A percentile compares a stretch with the other conserved stretches of the same genome.
Evolutionary conservation across 2,329 filamentous ascomycete species (phyloP).

Genomic region (Fusarium newnesense): DNA sequence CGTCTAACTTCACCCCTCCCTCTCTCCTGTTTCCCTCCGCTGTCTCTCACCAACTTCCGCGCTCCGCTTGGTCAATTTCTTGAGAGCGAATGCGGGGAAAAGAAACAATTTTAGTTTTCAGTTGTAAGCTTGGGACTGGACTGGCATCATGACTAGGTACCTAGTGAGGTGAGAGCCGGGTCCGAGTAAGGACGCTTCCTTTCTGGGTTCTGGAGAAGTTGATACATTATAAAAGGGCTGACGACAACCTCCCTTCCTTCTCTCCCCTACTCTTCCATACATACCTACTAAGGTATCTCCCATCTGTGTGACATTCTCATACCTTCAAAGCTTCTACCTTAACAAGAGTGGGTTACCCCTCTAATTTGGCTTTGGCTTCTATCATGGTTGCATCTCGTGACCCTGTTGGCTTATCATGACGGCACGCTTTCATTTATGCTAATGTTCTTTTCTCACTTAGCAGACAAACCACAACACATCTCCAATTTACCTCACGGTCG

Average conservation of each 20-base stretch:
- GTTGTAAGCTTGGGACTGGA: not conserved
- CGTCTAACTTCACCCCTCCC: slow-evolving; percentile 35
- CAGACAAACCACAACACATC: not conserved
- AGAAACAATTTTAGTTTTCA: slow-evolving; percentile 19
- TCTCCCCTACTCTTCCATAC: not conserved
- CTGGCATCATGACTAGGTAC: slow-evolving; percentile 28
- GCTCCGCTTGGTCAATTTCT: slow-evolving; percentile 23
- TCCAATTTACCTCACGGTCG: slow-evolving; percentile 1
- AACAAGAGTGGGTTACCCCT: slow-evolving; percentile 23
- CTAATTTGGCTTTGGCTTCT: not conserved
- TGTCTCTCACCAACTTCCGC: slow-evolving; percentile 1
- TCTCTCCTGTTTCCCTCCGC: slow-evolving; percentile 26
- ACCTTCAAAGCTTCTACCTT: not conserved
- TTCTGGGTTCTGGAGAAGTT: slow-evolving; percentile 1
- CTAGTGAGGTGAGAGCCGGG: slow-evolving; percentile 8
- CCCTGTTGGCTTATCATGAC: slow-evolving; percentile 26
- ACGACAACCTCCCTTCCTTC: not conserved
- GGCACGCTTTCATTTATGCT: slow-evolving; percentile 5
- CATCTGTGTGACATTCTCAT: not conserved
- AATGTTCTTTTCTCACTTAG: not conserved
- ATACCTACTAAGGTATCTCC: not conserved
- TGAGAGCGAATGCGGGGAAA: slow-evolving; percentile 29
- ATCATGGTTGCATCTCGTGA: slow-evolving; percentile 10
- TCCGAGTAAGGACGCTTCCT: slow-evolving; percentile 11
- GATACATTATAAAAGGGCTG: slow-evolving; percentile 29